phyloP scores from a whole-genome alignment of 352 stramenopile species.

The Pythium utonaiense region DNA sequence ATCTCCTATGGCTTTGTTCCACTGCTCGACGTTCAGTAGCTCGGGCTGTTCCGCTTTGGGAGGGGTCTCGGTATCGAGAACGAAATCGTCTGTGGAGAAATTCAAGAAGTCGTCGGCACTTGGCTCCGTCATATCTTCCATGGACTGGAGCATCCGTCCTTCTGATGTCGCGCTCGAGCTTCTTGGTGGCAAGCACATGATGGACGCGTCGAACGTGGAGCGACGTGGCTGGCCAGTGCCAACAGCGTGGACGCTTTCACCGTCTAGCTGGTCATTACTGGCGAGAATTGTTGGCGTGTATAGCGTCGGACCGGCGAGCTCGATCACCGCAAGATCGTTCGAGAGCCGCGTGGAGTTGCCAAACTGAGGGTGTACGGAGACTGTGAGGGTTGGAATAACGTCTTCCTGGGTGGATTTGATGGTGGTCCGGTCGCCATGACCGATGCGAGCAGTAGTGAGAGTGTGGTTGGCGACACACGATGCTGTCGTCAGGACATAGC shows the following conservation, averaged over 20 bases:
- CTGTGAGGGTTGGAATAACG: neutral
- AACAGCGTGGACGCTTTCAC: neutral
- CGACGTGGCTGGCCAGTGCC: neutral
- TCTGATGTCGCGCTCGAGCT: neutral
- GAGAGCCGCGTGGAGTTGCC: constrained; percentile 17
- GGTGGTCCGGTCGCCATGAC: constrained; percentile 1
- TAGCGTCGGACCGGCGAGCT: constrained; percentile 17
- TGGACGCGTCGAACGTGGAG: neutral
- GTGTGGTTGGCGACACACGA: constrained; percentile 22
- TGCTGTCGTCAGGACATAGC: constrained; percentile 16
- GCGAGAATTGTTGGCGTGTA: constrained; percentile 23
- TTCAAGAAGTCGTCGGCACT: too few relatives aligned
- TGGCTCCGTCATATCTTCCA: neutral
- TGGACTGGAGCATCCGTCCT: neutral
- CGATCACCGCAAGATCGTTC: constrained; percentile 22
- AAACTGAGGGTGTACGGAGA: constrained; percentile 19
- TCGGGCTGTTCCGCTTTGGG: neutral
- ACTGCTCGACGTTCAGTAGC: constrained; percentile 11
- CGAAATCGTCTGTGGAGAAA: neutral
- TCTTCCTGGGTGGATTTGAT: constrained; percentile 6
- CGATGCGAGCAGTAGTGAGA: constrained; percentile 6
- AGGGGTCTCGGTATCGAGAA: too few relatives aligned
- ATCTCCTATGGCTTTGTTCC: constrained; percentile 14
- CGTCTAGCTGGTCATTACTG: constrained; percentile 17
- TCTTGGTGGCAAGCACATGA: constrained; percentile 14